Evolutionary conservation across 257 asterid genomes (phyloP).

Genomic region (Salvia splendens): DNA sequence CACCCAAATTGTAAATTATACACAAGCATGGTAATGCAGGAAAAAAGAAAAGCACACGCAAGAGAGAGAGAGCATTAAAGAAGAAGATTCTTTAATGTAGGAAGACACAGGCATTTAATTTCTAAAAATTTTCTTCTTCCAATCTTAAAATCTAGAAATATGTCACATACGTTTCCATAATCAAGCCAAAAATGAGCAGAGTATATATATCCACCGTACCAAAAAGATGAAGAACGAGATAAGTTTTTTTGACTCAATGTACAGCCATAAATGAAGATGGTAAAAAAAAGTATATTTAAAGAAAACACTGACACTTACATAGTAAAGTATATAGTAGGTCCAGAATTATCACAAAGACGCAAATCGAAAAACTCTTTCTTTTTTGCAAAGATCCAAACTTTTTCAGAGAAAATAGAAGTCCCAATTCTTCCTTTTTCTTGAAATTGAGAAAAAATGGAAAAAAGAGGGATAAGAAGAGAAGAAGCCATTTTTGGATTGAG

Average conservation of each 20-base stretch:
- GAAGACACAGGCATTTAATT: constrained; percentile 35
- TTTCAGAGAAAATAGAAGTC: constrained; percentile 2
- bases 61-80: constrained; percentile 39
- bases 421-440: background rate
- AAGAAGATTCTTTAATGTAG: constrained; percentile 41
- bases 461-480: background rate
- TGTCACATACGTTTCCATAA: constrained; percentile 43
- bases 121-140: constrained; percentile 29
- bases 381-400: constrained; percentile 1
- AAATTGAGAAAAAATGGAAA: background rate
- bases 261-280: constrained; percentile 39
- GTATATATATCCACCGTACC: constrained; percentile 32
- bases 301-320: constrained; percentile 15
- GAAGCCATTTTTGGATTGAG: constrained; percentile 30
- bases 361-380: constrained; percentile 19
- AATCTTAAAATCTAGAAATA: constrained; percentile 34
- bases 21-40: constrained; percentile 37
- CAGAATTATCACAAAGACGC: constrained; percentile 9
- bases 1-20: constrained; percentile 40
- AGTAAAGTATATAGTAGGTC: constrained; percentile 20
- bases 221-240: constrained; percentile 32
- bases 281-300: background rate
- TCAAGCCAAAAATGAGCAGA: constrained; percentile 44
- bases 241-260: constrained; percentile 41
- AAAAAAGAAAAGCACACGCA: constrained; percentile 57